Conservation (phyloP, 2,329 filamentous ascomycete genomes). For the Aspergillus latus region DNA sequence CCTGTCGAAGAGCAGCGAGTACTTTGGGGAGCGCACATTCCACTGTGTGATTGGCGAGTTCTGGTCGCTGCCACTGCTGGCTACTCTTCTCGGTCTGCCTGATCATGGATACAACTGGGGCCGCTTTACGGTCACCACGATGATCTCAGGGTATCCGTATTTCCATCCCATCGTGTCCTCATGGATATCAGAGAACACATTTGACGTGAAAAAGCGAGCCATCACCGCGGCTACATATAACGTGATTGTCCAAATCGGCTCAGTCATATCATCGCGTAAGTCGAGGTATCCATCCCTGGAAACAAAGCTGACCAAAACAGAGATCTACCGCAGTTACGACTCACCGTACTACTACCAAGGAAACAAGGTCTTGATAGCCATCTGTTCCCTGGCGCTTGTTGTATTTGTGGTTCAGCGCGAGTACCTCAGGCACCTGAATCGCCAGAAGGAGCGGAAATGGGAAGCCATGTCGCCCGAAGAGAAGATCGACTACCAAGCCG, state of each 20-base stretch:
- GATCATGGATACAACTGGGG: conserved; percentile 47
- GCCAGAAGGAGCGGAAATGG: conserved; percentile 52
- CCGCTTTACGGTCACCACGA: conserved; percentile 50
- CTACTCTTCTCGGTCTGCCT: conserved; percentile 50
- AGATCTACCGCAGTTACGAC: conserved; percentile 55
- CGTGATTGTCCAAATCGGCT: conserved; percentile 35
- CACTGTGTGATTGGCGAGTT: conserved; percentile 54
- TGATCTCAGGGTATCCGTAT: conserved; percentile 56
- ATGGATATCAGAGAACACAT: conserved; percentile 31
- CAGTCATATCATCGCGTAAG: conserved; percentile 32
- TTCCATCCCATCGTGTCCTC: conserved; percentile 51
- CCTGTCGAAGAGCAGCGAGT: conserved; percentile 50
- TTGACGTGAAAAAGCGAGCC: conserved; percentile 32
- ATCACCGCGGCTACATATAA: conserved; percentile 35
- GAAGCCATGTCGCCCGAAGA: conserved; percentile 48
- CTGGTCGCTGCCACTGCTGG: conserved; percentile 54
- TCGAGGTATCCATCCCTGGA: background rate
- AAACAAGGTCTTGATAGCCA: conserved; percentile 55
- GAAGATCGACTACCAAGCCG: conserved; percentile 47
- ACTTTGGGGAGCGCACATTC: conserved; percentile 54
- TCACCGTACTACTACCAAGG: conserved; percentile 55
- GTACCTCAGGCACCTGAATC: conserved; percentile 49
- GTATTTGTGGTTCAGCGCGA: conserved; percentile 51
- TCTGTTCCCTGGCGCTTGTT: conserved; percentile 49
- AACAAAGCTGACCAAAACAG: conserved; percentile 5